Conservation (phyloP, 805 yeast genomes). For the Sporopachydermia lactativora region DNA sequence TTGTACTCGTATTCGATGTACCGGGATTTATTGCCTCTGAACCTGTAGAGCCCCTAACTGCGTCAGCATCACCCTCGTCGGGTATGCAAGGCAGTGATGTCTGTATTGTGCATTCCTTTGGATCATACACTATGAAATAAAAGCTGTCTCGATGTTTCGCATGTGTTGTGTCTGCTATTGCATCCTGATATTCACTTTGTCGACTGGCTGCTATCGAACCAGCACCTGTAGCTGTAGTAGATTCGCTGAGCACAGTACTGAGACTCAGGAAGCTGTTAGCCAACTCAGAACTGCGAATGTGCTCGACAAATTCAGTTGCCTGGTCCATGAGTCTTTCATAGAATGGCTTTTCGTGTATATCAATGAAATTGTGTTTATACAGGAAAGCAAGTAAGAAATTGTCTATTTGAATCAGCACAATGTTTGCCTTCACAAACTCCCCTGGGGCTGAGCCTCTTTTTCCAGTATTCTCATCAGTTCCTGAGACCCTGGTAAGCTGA, state of each 20-base stretch:
- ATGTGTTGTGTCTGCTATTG: constrained; percentile 1
- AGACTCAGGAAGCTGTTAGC: constrained; percentile 3
- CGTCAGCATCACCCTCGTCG: constrained; percentile 8
- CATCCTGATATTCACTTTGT: constrained; percentile 9
- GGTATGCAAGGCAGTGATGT: constrained; percentile 12
- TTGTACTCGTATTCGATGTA: too few relatives aligned
- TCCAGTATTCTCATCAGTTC: too few relatives aligned
- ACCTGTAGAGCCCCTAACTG: constrained; percentile 7
- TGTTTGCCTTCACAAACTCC: too few relatives aligned
- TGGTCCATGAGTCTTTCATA: neutral
- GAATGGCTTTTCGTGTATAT: neutral
- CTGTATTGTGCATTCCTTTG: constrained; percentile 6
- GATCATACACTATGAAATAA: constrained; percentile 12
- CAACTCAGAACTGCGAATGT: neutral
- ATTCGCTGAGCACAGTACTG: constrained; percentile 7
- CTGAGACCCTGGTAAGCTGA: too few relatives aligned
- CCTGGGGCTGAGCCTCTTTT: too few relatives aligned
- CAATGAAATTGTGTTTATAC: neutral
- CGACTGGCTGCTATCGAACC: constrained; percentile 13
- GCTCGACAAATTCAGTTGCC: neutral
- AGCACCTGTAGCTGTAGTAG: constrained; percentile 15
- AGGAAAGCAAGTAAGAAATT: neutral
- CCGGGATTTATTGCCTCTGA: too few relatives aligned
- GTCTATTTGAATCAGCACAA: neutral
- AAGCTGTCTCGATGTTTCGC: constrained; percentile 7